Percentiles rank a stretch among this genome's conserved stretches.
Conservation (phyloP, 2,329 filamentous ascomycete species). For the Neonectria neomacrospora region DNA sequence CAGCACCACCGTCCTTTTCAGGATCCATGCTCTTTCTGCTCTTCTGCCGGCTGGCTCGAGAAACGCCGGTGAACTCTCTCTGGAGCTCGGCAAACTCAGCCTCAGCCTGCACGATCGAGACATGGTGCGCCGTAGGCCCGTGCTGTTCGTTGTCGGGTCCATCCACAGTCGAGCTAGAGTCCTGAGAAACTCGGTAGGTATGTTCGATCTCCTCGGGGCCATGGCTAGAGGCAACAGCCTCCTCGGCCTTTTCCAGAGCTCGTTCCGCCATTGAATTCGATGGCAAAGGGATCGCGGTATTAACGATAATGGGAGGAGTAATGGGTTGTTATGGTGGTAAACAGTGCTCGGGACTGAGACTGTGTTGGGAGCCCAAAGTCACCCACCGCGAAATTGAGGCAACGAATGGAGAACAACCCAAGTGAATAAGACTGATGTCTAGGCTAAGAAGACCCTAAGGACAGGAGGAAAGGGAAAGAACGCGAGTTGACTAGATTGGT, state of each 20-base stretch:
- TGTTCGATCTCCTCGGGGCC: conserved; percentile 41
- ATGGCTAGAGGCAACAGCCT: conserved; percentile 45
- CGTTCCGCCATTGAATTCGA: conserved; percentile 44
- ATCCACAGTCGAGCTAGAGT: conserved; percentile 46
- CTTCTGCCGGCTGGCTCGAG: conserved; percentile 58
- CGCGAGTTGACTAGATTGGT: conserved; percentile 14
- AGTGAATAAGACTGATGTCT: neutral
- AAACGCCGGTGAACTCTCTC: conserved; percentile 68
- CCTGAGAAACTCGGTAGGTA: conserved; percentile 37
- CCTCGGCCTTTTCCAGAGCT: conserved; percentile 44
- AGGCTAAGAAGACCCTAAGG: neutral
- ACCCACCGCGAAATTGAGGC: conserved; percentile 36
- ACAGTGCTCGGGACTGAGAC: conserved; percentile 33
- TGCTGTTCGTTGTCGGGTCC: conserved; percentile 36
- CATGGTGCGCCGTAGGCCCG: conserved; percentile 42
- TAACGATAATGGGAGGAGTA: neutral
- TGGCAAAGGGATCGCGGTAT: neutral
- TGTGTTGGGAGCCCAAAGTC: conserved; percentile 44
- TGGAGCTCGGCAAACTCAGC: conserved; percentile 77
- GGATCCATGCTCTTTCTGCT: conserved; percentile 57
- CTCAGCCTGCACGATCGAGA: conserved; percentile 75
- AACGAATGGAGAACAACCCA: conserved; percentile 6
- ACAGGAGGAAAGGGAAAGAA: neutral
- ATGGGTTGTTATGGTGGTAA: conserved; percentile 15
- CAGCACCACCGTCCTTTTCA: conserved; percentile 63